Base-by-base conservation (phyloP, 345 rosid species). In the Rhizophora apiculata region DNA sequence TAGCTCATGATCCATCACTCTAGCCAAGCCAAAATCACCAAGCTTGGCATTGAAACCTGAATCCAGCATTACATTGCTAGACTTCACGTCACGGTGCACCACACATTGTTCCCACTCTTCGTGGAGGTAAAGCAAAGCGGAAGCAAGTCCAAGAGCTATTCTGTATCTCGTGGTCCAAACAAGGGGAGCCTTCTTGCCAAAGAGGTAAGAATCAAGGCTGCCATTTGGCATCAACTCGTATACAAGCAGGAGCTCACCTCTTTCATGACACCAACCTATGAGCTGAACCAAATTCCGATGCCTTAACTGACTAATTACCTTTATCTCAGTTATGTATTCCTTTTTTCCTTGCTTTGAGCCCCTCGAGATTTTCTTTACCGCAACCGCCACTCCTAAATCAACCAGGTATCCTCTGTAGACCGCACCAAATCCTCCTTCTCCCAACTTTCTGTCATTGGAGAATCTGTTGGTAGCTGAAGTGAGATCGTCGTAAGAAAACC, bases 71-170 rank as follows among this genome's bases (percentile, higher is more conserved):
- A 75, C 57, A 27, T 84, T 81, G 61, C 80, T 79, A 1, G 75
- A 68, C 48, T 84, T 84, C 31, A 81, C 77, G 39, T 81, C 83
- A 13, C 82, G 59, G 51, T 79, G 85, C 1, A 84, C 57, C 22
- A 81, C 83, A 51, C 82, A 77, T 61, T 79, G 85, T 51, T 84
- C 81, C 83, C 83, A 84, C 29, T 79, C 85, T 62, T 81, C 82
- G 27, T 82, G 83, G 10, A 82, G 80, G 63, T 81, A 84, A 1
- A 77, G 76, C 68, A 84, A 1, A 9, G 75, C 79, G 1, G 59
- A 55, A 29, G 59, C 59, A 7, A 55, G 27, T 55, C 59, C 59
- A 55, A 55, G 59, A 55, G 75, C 48, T 13, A 81, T 72, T 66
- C 72, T 72, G 64, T 77, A 77, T 74, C 83, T 69, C 43, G 21